Percentiles rank a stretch among this genome's conserved stretches.
phyloP scores from a whole-genome alignment of 176 grass and related monocot genomes.

The Poa annua region DNA sequence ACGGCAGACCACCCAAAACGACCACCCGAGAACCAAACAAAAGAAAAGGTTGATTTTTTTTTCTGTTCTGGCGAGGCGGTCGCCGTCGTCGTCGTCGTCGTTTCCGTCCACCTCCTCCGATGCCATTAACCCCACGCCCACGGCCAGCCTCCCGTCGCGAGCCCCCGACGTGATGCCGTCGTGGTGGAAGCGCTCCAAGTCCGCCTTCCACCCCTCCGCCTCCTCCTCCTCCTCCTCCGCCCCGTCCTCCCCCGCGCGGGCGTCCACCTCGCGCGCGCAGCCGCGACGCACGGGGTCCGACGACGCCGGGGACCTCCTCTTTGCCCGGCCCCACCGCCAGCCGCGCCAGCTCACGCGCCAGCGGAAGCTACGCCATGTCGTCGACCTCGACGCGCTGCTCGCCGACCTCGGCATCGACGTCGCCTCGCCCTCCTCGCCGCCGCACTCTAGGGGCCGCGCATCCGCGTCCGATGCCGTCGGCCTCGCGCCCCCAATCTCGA shows the following conservation, averaged over 20 bases:
- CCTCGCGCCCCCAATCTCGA: conserved; percentile 35
- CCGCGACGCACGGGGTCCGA: neutral
- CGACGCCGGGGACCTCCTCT: neutral
- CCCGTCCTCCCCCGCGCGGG: conserved; percentile 46
- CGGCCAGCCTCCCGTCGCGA: conserved; percentile 12
- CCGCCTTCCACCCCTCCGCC: conserved; percentile 55
- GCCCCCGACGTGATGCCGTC: conserved; percentile 43
- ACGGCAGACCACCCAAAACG: conserved; percentile 17
- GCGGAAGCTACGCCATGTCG: conserved; percentile 73
- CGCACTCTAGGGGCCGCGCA: neutral
- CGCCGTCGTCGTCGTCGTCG: conserved; percentile 38
- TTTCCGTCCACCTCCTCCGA: conserved; percentile 37
- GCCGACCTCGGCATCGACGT: conserved; percentile 39
- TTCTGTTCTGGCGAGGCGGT: conserved; percentile 26
- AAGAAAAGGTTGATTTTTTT: neutral
- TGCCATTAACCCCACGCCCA: conserved; percentile 48
- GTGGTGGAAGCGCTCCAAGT: conserved; percentile 76
- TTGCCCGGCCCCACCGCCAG: conserved; percentile 31
- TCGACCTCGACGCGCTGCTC: conserved; percentile 40
- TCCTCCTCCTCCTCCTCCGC: conserved; percentile 34
- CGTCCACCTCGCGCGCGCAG: conserved; percentile 55
- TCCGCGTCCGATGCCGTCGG: conserved; percentile 37
- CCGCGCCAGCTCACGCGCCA: conserved; percentile 63
- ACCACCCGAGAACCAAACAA: neutral
- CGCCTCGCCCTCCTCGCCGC: conserved; percentile 35